Evolutionary conservation across 2,329 filamentous ascomycete species (phyloP).

Genomic region (Phyllosticta paracitricarpa): DNA sequence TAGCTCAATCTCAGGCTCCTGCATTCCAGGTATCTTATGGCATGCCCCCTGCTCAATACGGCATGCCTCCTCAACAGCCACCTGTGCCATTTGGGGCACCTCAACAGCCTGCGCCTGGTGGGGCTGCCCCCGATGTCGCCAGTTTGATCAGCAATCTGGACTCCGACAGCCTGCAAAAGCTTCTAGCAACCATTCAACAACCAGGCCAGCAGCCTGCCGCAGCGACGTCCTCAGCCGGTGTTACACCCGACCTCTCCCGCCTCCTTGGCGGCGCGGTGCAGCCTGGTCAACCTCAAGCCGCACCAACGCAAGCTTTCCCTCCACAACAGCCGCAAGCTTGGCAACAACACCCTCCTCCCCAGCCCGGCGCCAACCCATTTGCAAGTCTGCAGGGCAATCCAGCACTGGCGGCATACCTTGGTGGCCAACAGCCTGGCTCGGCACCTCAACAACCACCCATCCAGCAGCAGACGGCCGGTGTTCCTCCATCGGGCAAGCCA

Average conservation of each 20-base stretch:
- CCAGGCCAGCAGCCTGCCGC: constrained; percentile 28
- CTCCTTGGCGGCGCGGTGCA: constrained; percentile 19
- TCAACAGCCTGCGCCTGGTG: constrained; percentile 22
- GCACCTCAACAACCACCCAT: constrained; percentile 16
- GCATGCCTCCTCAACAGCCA: constrained; percentile 17
- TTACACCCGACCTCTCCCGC: constrained; percentile 29
- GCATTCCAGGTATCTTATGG: constrained; percentile 22
- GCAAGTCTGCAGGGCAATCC: constrained; percentile 17
- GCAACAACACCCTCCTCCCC: constrained; percentile 17
- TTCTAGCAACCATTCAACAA: constrained; percentile 44
- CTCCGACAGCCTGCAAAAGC: constrained; percentile 57
- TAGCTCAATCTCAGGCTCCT: constrained; percentile 15
- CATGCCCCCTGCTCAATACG: constrained; percentile 19
- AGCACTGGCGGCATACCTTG: constrained; percentile 19
- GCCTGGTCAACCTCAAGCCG: constrained; percentile 15
- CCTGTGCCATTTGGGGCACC: constrained; percentile 23
- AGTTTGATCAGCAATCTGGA: constrained; percentile 60
- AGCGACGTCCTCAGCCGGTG: constrained; percentile 14
- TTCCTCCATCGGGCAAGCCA: background rate
- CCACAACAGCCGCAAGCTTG: constrained; percentile 17
- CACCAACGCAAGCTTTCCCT: constrained; percentile 16
- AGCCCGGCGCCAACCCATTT: constrained; percentile 21
- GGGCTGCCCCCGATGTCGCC: constrained; percentile 42
- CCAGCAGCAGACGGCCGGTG: constrained; percentile 13
- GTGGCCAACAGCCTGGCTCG: constrained; percentile 22